Conservation (phyloP, 78 protist genomes). For the Tieghemostelium lacteum region DNA sequence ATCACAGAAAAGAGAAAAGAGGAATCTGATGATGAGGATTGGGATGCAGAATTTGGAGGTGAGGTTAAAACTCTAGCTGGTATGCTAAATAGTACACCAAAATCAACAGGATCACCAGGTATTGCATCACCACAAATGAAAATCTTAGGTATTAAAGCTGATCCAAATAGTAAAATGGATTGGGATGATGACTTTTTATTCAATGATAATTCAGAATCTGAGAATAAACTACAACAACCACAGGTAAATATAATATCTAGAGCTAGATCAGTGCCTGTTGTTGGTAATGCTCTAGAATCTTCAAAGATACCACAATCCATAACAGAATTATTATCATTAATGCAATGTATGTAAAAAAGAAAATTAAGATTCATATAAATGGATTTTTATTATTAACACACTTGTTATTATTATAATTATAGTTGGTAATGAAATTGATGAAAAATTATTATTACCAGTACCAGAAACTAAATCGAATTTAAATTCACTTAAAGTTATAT, state of each 20-base stretch:
- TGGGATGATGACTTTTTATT: constrained; percentile 84
- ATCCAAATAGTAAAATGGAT: constrained; percentile 58
- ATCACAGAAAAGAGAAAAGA: constrained; percentile 49
- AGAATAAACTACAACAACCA: constrained; percentile 35
- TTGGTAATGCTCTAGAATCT: constrained; percentile 9
- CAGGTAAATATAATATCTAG: constrained; percentile 47
- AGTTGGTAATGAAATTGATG: background rate
- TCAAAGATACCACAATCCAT: constrained; percentile 51
- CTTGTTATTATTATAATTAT: background rate
- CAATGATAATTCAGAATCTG: constrained; percentile 69
- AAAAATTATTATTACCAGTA: background rate
- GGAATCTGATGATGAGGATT: constrained; percentile 49
- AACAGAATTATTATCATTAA: constrained; percentile 24
- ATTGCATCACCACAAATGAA: constrained; percentile 47
- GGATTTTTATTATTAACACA: background rate
- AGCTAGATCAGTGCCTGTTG: constrained; percentile 44
- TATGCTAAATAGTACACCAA: background rate
- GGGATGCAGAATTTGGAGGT: constrained; percentile 52
- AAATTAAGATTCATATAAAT: background rate
- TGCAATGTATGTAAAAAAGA: background rate
- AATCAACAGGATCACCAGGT: background rate
- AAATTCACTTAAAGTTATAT: background rate
- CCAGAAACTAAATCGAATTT: background rate
- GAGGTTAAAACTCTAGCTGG: too few relatives aligned
- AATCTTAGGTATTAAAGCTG: constrained; percentile 78